phyloP scores from a whole-genome alignment of 331 rosid genomes.

The Telfairia occidentalis region DNA sequence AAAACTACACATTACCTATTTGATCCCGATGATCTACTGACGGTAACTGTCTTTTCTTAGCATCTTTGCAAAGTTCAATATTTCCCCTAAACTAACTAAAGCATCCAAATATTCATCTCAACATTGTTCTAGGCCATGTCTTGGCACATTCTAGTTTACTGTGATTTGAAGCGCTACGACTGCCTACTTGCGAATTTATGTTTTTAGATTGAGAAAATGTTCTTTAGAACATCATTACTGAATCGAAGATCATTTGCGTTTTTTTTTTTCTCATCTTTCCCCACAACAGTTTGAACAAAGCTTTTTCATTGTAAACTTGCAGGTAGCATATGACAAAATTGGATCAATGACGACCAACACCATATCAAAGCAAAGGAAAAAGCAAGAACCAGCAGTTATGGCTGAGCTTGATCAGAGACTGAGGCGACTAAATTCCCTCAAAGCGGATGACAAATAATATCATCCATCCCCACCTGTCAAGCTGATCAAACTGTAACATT shows the following conservation, averaged over 20 bases:
- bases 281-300: background rate
- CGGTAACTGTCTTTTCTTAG: constrained; percentile 29
- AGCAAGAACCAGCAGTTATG: constrained; percentile 97
- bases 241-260: background rate
- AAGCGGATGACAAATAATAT: constrained; percentile 38
- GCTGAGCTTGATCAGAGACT: constrained; percentile 85
- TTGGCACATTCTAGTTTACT: background rate
- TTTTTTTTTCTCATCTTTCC: background rate
- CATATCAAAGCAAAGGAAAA: constrained; percentile 89
- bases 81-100: background rate
- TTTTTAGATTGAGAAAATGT: background rate
- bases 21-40: constrained; percentile 85
- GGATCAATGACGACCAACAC: constrained; percentile 94
- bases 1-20: constrained; percentile 81
- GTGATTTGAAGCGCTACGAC: background rate
- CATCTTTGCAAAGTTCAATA: background rate
- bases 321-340: constrained; percentile 94
- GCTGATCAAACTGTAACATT: constrained; percentile 22
- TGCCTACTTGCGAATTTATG: background rate
- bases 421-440: constrained; percentile 62
- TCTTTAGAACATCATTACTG: background rate
- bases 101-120: background rate
- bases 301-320: constrained; percentile 16
- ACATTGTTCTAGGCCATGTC: background rate
- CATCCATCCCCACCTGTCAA: constrained; percentile 4